Evolutionary conservation across 2,329 filamentous ascomycete genomes (phyloP), one percentile per base, ranked within the genome.

Genomic region (Epichloe bromicola): DNA sequence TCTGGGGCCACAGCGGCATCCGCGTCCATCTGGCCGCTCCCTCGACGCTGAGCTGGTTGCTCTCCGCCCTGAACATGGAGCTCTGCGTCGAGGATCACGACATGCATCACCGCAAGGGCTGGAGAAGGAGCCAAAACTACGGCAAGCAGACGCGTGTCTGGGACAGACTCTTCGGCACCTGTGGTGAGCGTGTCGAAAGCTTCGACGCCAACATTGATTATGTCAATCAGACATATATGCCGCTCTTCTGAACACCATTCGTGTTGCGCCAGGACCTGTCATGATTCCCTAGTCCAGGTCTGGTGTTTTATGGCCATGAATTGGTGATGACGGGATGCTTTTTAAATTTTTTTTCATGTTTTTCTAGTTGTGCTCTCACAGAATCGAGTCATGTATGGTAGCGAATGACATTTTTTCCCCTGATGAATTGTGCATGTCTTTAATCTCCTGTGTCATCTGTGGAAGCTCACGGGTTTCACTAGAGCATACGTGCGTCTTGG

Each of bases 51-150:
- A 60, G 56, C 10, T 66, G 61, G 58, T 49, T 70, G 1, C 55
- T 72, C 15, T 56, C 58, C 46, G 46, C 59, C 5, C 55, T 70
- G 4, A 56, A 64, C 30, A 53, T 54, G 45, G 69, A 72, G 34
- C 58, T 73, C 5, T 57, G 66, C 2, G 64, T 71, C 30, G 70
- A 73, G 56, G 70, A 73, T 40, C 65, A 69, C 47, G 66, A 69
- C 51, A 54, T 69, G 15, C 66, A 69, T 49, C 66, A 69, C 49
- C 61, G 66, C 5, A 59, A 61, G 50, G 66, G 66, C 6, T 69
- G 64, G 65, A 65, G 61, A 46, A 63, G 58, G 53, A 67, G 64
- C 45, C 57, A 61, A 46, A 68, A 68, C 40, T 53, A 53, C 26
- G 51, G 51, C 23, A 53, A 53, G 48, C 51, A 53, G 48, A 51